A percentile compares a stretch with the other conserved stretches of the same genome.
Evolutionary conservation across 176 grass and related monocot species (phyloP).

Genomic region (Areca catechu): DNA sequence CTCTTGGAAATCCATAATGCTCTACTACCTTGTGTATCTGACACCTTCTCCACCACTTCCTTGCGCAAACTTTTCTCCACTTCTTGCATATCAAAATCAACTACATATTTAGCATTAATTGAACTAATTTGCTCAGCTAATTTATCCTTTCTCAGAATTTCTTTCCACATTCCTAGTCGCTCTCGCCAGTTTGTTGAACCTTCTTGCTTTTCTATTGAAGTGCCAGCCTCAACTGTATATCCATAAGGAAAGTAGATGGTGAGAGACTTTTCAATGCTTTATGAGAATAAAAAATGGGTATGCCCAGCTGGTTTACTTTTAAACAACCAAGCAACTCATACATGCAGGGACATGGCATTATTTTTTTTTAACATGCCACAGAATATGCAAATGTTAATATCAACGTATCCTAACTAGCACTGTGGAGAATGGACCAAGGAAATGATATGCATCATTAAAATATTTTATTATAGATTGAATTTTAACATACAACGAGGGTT

Average conservation of each 20-base stretch:
- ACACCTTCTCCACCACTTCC: conserved; percentile 20
- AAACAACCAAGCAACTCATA: no score
- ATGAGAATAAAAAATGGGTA: no score
- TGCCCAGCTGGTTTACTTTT: no score
- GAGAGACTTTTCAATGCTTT: no score
- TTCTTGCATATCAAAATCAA: conserved; percentile 45
- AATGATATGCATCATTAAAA: no score
- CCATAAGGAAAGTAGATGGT: neutral
- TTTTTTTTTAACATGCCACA: no score
- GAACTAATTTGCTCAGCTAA: conserved; percentile 25
- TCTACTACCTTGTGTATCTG: conserved; percentile 10
- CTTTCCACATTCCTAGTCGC: conserved; percentile 25
- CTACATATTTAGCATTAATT: conserved; percentile 33
- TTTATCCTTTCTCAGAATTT: conserved; percentile 27
- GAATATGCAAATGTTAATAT: no score
- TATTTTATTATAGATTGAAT: no score
- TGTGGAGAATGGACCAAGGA: no score
- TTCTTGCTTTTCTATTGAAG: conserved; percentile 1
- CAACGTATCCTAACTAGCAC: no score
- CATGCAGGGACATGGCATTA: no score
- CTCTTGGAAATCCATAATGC: conserved; percentile 32
- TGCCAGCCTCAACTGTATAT: neutral
- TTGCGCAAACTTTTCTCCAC: conserved; percentile 32
- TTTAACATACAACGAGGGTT: no score
- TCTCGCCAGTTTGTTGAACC: conserved; percentile 21